These are phyloP conservation scores for Puya raimondii DNA, from an alignment of 176 grass and related monocot species.

Conservation along the genomic window DNA sequence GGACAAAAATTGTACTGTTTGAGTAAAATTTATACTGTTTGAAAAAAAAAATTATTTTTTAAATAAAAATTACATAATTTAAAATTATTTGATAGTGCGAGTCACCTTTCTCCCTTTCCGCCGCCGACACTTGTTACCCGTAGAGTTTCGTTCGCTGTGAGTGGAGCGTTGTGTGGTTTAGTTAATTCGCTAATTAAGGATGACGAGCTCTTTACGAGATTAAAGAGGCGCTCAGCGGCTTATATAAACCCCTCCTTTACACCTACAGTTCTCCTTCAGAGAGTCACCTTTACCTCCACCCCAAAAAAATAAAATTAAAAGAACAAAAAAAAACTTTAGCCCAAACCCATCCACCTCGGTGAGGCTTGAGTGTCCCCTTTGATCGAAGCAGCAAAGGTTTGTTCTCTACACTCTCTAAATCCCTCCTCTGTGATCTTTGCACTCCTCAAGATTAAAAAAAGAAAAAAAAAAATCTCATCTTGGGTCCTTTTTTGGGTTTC, in stretches of 20 bases:
- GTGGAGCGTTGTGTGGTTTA: conserved; percentile 31
- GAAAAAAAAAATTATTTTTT: no score
- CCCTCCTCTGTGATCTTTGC: conserved; percentile 25
- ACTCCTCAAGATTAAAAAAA: neutral
- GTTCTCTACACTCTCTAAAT: conserved; percentile 48
- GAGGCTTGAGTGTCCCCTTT: conserved; percentile 61
- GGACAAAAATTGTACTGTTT: no score
- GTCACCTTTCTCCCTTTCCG: no score
- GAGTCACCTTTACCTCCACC: conserved; percentile 36
- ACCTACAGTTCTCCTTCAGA: conserved; percentile 38
- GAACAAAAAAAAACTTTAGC: neutral
- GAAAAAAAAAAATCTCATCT: neutral
- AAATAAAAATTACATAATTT: no score
- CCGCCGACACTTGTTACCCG: conserved; percentile 19
- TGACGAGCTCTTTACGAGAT: neutral
- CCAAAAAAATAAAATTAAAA: no score
- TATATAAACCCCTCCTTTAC: conserved; percentile 40
- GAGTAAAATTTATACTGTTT: no score
- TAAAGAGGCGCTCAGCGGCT: neutral
- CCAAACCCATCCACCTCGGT: conserved; percentile 44
- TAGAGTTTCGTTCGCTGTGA: conserved; percentile 8
- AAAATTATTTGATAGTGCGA: no score
- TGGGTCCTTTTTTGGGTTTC: neutral
- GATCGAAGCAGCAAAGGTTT: conserved; percentile 39
- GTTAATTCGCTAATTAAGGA: conserved; percentile 6